Percentiles rank a stretch among this genome's conserved stretches.
Evolutionary conservation across 2,329 filamentous ascomycete genomes (phyloP).

Genomic region (Colletotrichum magnum): DNA sequence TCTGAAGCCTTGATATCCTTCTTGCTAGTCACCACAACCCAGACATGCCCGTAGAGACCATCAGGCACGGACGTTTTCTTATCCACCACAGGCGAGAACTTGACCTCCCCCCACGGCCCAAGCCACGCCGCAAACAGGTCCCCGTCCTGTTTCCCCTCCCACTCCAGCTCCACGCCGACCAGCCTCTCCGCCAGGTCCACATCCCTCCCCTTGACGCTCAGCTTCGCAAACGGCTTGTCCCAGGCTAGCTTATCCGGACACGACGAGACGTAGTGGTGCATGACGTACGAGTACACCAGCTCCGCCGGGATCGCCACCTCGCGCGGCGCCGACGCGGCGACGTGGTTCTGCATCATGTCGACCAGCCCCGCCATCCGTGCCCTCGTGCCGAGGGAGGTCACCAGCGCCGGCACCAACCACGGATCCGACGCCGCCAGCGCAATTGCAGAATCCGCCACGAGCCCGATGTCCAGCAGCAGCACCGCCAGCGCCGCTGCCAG

Average conservation of each 20-base stretch:
- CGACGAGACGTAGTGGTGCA: constrained; percentile 46
- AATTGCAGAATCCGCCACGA: constrained; percentile 48
- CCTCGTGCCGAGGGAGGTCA: constrained; percentile 52
- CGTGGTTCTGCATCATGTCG: constrained; percentile 56
- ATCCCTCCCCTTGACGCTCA: constrained; percentile 8
- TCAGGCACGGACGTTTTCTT: constrained; percentile 47
- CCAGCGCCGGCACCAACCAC: constrained; percentile 51
- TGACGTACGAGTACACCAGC: constrained; percentile 52
- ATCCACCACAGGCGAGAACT: constrained; percentile 48
- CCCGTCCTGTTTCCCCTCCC: constrained; percentile 42
- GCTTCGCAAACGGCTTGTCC: neutral
- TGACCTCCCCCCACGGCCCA: constrained; percentile 51
- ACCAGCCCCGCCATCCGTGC: constrained; percentile 52
- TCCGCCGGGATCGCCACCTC: constrained; percentile 50
- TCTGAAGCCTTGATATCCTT: constrained; percentile 43
- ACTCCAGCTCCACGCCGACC: constrained; percentile 27
- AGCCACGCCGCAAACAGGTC: constrained; percentile 53
- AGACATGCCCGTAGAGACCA: constrained; percentile 52
- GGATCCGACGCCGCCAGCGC: constrained; percentile 48
- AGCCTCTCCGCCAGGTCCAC: neutral
- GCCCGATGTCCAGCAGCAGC: constrained; percentile 49
- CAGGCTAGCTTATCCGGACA: constrained; percentile 41
- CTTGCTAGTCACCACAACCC: constrained; percentile 50
- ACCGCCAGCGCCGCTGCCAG: constrained; percentile 45
- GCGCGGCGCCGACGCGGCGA: constrained; percentile 49